Base-by-base conservation (phyloP, 108 stramenopile species). In the Asterionellopsis glacialis region DNA sequence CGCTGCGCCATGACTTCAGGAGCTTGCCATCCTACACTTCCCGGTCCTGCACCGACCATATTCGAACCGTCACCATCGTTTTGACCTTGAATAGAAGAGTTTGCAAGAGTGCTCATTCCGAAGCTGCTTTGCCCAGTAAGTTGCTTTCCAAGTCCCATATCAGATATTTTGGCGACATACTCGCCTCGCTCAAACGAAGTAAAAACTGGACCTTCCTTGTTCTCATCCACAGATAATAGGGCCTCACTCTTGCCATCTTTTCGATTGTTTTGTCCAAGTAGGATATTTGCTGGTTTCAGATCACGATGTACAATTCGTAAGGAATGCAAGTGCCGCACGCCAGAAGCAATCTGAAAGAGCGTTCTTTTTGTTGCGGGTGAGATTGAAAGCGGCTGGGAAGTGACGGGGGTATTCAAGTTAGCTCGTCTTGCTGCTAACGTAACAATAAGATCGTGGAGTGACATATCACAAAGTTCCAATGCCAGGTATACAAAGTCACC, bases 81-180 rank as follows among this genome's bases (percentile, higher is more conserved):
- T 43, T 23, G 70, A 16, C 65, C 80, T 57, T 60, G 63, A 43
- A 70, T 69, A 15, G 91, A 88, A 21, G 77, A 71, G 25, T 74
- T 84, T 18, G 77, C 89, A 54, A 85, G 57, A 14, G 88, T 74
- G 55, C 90, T 90, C 44, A 81, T 76, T 53, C 94, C 94, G 62
- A 90, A 89, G 65, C 94, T 95, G 55, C 82, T 88, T 55, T 90
- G 91, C n/a, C 88, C 88, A 12, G 75, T 72, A 11, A 97, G 70
- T 61, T 95, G 97, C 66, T 96, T 98, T 14, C 95, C 95, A 1
- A 98, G 74, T 0, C 97, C 97, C 97, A 98, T 98, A 56, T 98
- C 97, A 41, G 85, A 87, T 53, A 98, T 96, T 52, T 96, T 96
- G 13, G 91, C 89, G 10, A 94, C 76, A 54, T 94, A 96, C 11